Evolutionary conservation across 495 filamentous ascomycete species (phyloP), one percentile per base, ranked within the genome.

Genomic region (Durotheca rogersii): DNA sequence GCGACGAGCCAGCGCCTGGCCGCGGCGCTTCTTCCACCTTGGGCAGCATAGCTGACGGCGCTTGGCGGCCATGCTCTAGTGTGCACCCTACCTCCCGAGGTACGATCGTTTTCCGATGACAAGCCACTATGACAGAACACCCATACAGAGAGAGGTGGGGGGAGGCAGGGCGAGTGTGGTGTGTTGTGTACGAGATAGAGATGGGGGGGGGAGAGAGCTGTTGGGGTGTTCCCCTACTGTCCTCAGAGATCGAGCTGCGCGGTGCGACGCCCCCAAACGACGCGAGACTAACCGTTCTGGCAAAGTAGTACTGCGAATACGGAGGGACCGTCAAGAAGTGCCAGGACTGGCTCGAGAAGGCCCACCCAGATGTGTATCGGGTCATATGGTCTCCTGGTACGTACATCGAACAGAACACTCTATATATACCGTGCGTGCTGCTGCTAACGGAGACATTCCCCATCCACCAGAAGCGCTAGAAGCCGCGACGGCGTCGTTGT

Each of bases 251-350:
- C n/a, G n/a, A n/a, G n/a, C n/a, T n/a, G n/a, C n/a, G n/a, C n/a
- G n/a, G n/a, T n/a, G n/a, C n/a, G n/a, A n/a, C n/a, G n/a, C n/a
- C n/a, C n/a, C n/a, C n/a, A n/a, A n/a, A n/a, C n/a, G n/a, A n/a
- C n/a, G n/a, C n/a, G n/a, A n/a, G n/a, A n/a, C n/a, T n/a, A n/a
- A n/a, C n/a, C n/a, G n/a, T n/a, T n/a, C n/a, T n/a, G n/a, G 56
- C 40, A 49, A 60, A 61, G 48, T 72, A 98, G 93, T 98, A 96
- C 72, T 98, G 93, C 73, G 94, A 97, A 71, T 97, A 96, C 68
- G 92, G 93, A 61, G 91, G 87, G 41, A 96, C 91, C n/a, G 82
- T 86, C n/a, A 94, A 89, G 72, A 96, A 95, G 75, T 98, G 93
- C 69, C 86, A 91, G 65, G 89, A 96, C 66, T 98, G 93, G 93